A percentile compares a stretch with the other conserved stretches of the same genome.
Conservation (phyloP, 768 basidiomycete genomes). For the Scleroderma citrinum region DNA sequence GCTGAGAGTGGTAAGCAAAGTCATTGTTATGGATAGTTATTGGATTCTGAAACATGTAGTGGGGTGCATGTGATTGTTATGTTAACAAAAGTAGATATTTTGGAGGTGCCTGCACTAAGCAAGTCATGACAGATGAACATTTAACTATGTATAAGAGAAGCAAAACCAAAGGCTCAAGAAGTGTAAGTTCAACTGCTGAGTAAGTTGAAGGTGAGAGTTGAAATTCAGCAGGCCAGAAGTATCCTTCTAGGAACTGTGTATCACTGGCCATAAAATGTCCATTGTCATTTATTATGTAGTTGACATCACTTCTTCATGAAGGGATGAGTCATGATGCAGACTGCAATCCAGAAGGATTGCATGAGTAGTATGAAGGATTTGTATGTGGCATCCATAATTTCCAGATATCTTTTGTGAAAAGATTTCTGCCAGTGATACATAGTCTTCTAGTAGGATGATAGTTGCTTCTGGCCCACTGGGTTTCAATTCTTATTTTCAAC, state of each 20-base stretch:
- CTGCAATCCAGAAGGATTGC: no score
- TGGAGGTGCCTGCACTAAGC: slow-evolving; percentile 14
- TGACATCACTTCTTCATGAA: background rate
- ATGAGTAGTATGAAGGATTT: no score
- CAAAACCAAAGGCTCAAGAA: slow-evolving; percentile 8
- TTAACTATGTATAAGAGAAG: slow-evolving; percentile 6
- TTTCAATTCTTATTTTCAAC: background rate
- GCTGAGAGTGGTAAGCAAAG: slow-evolving; percentile 5
- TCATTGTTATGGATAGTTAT: background rate
- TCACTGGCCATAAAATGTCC: background rate
- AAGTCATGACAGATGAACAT: slow-evolving; percentile 5
- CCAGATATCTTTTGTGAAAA: no score
- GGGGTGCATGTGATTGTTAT: slow-evolving; percentile 35
- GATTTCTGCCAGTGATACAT: background rate
- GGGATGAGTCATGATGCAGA: background rate
- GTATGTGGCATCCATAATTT: no score
- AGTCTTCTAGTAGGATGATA: background rate
- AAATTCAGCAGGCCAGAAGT: background rate
- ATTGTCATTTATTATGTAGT: background rate
- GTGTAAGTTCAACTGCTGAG: slow-evolving; percentile 6
- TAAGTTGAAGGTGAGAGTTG: background rate
- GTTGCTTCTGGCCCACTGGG: background rate
- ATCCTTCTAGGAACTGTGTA: background rate
- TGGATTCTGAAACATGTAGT: no score
- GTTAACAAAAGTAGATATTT: slow-evolving; percentile 35